Base-by-base conservation (phyloP, 1,139 yeast species). In the Hanseniaspora uvarum region DNA sequence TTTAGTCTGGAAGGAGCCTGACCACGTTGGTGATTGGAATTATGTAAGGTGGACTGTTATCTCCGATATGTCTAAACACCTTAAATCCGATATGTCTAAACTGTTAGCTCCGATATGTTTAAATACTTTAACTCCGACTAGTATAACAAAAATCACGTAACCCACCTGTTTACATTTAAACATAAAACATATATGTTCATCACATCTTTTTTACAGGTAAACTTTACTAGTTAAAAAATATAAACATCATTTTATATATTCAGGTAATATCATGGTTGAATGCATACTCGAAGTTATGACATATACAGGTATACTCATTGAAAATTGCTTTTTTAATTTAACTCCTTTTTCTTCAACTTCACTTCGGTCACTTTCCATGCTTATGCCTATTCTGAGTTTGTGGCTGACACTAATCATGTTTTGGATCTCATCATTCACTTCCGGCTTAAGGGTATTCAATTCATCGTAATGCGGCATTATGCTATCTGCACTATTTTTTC, bases 391-490 rank as follows among this genome's bases (percentile, higher is more conserved):
- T 23, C 40, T 37, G 4, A 43, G n/a, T 24, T 37, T 50, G 10
- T 50, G 53, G 3, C 31, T 10, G 3, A 50, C 34, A 16, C 30
- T 43, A 18, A 50, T 26, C 19, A 50, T 18, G 18, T 31, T 30
- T 14, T 44, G 44, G 16, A 50, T 37, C 12, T 43, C 31, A 4
- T 50, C 33, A 16, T 44, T 44, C n/a, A 30, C 14, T n/a, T 36
- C 43, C 2, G 44, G 45, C 19, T 50, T 43, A 5, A 50, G 19
- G 3, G 45, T 50, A 37, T 50, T 50, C 14, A 40, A 19, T 10
- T 50, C 53, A 18, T 50, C 53, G 37, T 50, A 50, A 30, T 50
- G 53, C 7, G 53, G 53, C 5, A 50, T 46, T 8, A 50, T 36
- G 12, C 6, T 34, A n/a, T 50, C 50, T 8, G 21, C 30, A 14